phyloP scores from a whole-genome alignment of 768 basidiomycete species.

The Suillus plorans region DNA sequence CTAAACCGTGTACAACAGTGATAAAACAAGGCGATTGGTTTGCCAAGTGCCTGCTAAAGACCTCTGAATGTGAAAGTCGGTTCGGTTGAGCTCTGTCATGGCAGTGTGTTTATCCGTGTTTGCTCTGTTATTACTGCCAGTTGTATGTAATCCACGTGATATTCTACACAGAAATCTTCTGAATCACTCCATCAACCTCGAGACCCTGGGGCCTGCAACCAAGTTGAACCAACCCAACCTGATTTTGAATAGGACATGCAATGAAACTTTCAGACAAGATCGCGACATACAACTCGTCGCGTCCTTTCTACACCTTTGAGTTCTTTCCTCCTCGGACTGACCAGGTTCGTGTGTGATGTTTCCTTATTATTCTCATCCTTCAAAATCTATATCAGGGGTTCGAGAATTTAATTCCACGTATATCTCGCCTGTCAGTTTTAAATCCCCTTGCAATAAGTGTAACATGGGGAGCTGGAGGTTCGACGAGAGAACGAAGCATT shows the following conservation, averaged over 20 bases:
- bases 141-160: background rate
- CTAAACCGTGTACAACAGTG: constrained; percentile 1
- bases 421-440: constrained; percentile 75
- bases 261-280: constrained; percentile 84
- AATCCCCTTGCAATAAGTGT: constrained; percentile 85
- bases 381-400: constrained; percentile 60
- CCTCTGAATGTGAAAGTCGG: constrained; percentile 6
- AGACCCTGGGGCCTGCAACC: no score
- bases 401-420: constrained; percentile 86
- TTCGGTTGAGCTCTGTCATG: background rate
- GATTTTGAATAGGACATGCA: background rate
- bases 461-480: constrained; percentile 98
- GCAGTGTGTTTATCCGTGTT: constrained; percentile 27
- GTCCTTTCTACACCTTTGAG: constrained; percentile 92
- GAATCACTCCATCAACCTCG: background rate
- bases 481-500: constrained; percentile 82
- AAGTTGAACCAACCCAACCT: background rate
- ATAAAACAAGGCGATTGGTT: background rate
- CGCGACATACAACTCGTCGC: constrained; percentile 34
- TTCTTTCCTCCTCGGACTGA: constrained; percentile 97
- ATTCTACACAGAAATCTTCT: background rate
- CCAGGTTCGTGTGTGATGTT: constrained; percentile 48
- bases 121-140: constrained; percentile 7
- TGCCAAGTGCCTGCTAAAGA: background rate
- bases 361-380: background rate